Evolutionary conservation across 495 filamentous ascomycete species (phyloP).

Genomic region (Clohesyomyces aquaticus): DNA sequence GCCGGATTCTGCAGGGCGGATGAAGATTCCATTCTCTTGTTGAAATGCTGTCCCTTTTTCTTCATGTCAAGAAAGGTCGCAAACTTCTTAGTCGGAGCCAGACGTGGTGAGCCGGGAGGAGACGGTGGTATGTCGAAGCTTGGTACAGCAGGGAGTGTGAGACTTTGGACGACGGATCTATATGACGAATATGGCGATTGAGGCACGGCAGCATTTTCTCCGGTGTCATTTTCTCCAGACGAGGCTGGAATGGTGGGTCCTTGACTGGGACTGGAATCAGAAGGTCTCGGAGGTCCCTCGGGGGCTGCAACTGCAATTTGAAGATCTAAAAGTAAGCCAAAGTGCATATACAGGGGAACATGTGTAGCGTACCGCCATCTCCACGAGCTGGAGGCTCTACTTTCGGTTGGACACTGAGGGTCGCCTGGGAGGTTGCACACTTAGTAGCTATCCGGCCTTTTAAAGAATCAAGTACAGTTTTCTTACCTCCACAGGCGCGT

Average conservation of each 20-base stretch:
- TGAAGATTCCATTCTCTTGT: slow-evolving; percentile 73
- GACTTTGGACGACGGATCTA: slow-evolving; percentile 69
- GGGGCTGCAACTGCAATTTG: neutral
- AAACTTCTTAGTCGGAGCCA: slow-evolving; percentile 70
- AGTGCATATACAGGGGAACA: neutral
- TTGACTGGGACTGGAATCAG: slow-evolving; percentile 25
- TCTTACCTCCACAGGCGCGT: slow-evolving; percentile 34
- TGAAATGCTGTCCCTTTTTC: slow-evolving; percentile 86
- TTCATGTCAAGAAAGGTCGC: slow-evolving; percentile 83
- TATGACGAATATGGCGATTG: slow-evolving; percentile 71
- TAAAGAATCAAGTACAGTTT: neutral
- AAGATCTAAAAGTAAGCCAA: slow-evolving; percentile 1
- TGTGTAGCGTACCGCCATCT: neutral
- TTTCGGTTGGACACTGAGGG: neutral
- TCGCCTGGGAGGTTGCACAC: slow-evolving; percentile 18
- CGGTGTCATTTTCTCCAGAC: slow-evolving; percentile 26
- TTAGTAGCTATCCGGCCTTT: slow-evolving; percentile 43
- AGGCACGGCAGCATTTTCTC: slow-evolving; percentile 46
- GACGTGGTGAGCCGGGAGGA: slow-evolving; percentile 74
- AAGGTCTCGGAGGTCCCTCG: slow-evolving; percentile 10
- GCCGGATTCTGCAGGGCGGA: slow-evolving; percentile 79
- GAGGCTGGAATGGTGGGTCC: slow-evolving; percentile 55
- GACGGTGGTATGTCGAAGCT: slow-evolving; percentile 83
- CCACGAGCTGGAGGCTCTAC: neutral
- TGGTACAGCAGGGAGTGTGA: slow-evolving; percentile 82